These are phyloP conservation scores for Tricholoma furcatifolium DNA, from an alignment of 768 basidiomycete species.

Conservation along the genomic window DNA sequence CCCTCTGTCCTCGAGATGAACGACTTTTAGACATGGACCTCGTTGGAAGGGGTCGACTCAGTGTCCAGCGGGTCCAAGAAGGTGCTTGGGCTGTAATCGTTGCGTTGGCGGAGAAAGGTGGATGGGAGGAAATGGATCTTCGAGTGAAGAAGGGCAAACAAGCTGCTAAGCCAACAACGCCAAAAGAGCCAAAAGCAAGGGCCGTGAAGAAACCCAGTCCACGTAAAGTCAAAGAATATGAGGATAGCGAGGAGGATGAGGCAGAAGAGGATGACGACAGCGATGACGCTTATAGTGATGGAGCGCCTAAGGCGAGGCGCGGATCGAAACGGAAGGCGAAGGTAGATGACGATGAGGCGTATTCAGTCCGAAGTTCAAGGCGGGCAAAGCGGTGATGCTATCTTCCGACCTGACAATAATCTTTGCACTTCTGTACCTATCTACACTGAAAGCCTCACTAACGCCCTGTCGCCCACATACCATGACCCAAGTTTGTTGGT, in stretches of 20 bases:
- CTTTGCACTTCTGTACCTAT: background rate
- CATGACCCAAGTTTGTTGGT: too few relatives aligned
- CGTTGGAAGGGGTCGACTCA: constrained; percentile 77
- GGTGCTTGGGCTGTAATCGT: constrained; percentile 64
- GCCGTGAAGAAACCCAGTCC: constrained; percentile 10
- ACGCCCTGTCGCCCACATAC: too few relatives aligned
- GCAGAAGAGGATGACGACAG: constrained; percentile 10
- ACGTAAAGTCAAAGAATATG: constrained; percentile 16
- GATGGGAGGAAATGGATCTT: constrained; percentile 64
- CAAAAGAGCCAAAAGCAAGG: constrained; percentile 20
- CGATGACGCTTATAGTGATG: constrained; percentile 7
- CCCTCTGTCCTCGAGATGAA: background rate
- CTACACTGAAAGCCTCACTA: background rate
- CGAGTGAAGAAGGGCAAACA: constrained; percentile 31
- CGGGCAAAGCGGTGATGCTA: constrained; percentile 6
- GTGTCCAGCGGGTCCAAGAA: constrained; percentile 78
- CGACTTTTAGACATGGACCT: constrained; percentile 67
- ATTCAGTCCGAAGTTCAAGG: constrained; percentile 3
- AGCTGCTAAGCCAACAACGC: constrained; percentile 16
- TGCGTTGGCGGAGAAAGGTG: constrained; percentile 66
- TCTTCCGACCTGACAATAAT: background rate
- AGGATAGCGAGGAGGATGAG: constrained; percentile 17
- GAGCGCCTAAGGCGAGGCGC: constrained; percentile 13
- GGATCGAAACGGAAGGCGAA: constrained; percentile 12
- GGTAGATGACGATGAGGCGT: constrained; percentile 5